phyloP scores from a whole-genome alignment of 164 flowering plant species.

The Chimonanthus praecox region DNA sequence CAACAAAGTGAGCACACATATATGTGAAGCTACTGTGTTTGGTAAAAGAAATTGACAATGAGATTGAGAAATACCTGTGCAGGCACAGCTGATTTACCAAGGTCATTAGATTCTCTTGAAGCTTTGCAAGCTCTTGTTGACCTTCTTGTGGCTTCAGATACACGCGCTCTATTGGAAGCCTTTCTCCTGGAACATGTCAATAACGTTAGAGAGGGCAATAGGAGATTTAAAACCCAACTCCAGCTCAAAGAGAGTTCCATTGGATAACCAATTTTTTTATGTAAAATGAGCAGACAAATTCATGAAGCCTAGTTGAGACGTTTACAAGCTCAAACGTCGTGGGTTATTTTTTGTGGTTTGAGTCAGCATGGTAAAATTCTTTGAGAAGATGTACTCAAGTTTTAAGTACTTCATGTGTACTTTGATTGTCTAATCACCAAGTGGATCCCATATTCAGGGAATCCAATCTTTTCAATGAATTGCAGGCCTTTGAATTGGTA shows the following conservation, averaged over 20 bases:
- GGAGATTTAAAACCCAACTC: background rate
- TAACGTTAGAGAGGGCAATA: background rate
- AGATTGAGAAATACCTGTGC: constrained; percentile 30
- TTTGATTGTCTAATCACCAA: background rate
- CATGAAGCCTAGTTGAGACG: too few relatives aligned
- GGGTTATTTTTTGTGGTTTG: background rate
- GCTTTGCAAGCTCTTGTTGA: constrained; percentile 32
- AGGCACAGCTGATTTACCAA: constrained; percentile 19
- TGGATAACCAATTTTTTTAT: background rate
- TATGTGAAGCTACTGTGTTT: background rate
- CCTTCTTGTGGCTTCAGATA: constrained; percentile 36
- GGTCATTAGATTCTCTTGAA: constrained; percentile 33
- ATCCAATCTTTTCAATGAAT: too few relatives aligned
- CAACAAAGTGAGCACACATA: background rate
- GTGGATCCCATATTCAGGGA: too few relatives aligned
- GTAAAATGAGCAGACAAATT: background rate
- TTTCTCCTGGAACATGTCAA: constrained; percentile 40
- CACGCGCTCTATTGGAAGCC: constrained; percentile 33
- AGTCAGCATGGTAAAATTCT: background rate
- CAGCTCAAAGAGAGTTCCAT: background rate
- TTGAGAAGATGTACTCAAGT: background rate
- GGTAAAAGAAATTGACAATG: background rate
- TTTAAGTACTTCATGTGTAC: background rate
- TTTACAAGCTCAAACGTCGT: background rate
- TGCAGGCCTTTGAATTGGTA: too few relatives aligned